phyloP scores from a whole-genome alignment of 192 early-diverging fungal species.

The Pilobolus umbonatus region DNA sequence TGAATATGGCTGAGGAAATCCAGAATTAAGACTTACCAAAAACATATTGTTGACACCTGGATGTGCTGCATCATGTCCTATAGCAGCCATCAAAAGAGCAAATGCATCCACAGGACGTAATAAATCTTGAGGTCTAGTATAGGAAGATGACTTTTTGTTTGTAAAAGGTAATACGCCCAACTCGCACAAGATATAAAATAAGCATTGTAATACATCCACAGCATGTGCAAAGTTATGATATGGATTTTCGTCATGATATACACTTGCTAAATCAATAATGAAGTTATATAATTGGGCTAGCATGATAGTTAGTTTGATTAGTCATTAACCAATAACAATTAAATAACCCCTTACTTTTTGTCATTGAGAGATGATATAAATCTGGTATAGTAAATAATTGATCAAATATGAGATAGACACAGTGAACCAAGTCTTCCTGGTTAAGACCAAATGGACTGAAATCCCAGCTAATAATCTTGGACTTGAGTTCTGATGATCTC shows the following conservation, averaged over 20 bases:
- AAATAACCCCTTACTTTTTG: constrained; percentile 3
- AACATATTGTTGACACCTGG: constrained; percentile 95
- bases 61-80: constrained; percentile 83
- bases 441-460: constrained; percentile 64
- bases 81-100: constrained; percentile 70
- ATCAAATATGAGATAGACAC: constrained; percentile 64
- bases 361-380: constrained; percentile 47
- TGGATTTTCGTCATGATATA: constrained; percentile 67
- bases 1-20: background rate
- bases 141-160: constrained; percentile 4
- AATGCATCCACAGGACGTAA: constrained; percentile 56
- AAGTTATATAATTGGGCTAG: constrained; percentile 50
- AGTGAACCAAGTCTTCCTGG: constrained; percentile 61
- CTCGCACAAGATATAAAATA: constrained; percentile 73
- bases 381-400: constrained; percentile 56
- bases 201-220: constrained; percentile 87
- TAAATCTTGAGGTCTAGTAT: constrained; percentile 27
- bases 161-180: constrained; percentile 44
- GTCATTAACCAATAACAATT: background rate
- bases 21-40: constrained; percentile 46
- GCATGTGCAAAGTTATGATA: constrained; percentile 97
- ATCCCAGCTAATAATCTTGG: constrained; percentile 48
- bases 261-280: constrained; percentile 47
- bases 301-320: background rate
- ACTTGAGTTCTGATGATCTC: background rate